These are phyloP conservation scores for Fragaria iinumae DNA, from an alignment of 306 rosid genomes.

Conservation along the genomic window DNA sequence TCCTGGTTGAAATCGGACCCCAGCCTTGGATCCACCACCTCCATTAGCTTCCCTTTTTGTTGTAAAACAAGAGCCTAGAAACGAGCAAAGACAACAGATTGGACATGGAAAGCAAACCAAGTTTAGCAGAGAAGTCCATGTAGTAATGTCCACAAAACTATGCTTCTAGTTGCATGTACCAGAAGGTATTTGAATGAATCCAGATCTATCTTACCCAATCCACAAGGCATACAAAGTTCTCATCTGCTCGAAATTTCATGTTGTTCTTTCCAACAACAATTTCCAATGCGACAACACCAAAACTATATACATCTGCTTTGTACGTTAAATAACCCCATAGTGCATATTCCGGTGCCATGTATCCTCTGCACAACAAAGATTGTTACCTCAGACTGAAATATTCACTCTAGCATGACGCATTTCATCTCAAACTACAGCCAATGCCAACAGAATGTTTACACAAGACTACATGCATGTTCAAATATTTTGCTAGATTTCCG, in stretches of 20 bases:
- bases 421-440: background rate
- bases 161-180: background rate
- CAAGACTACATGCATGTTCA: background rate
- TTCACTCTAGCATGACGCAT: background rate
- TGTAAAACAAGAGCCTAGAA: constrained; percentile 48
- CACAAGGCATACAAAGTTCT: background rate
- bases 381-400: background rate
- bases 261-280: constrained; percentile 45
- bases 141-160: background rate
- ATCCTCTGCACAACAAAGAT: constrained; percentile 41
- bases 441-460: background rate
- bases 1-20: constrained; percentile 23
- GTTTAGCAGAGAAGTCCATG: background rate
- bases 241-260: constrained; percentile 31
- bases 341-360: constrained; percentile 13
- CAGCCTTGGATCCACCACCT: constrained; percentile 54
- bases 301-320: constrained; percentile 66
- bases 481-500: background rate
- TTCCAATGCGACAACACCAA: constrained; percentile 60
- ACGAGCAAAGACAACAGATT: background rate
- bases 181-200: background rate
- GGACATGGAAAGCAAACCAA: background rate
- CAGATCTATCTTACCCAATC: constrained; percentile 24
- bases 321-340: constrained; percentile 47
- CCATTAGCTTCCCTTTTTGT: constrained; percentile 39